phyloP scores from a whole-genome alignment of 225 moss, liverwort and hornwort species.

The Asterella californica region DNA sequence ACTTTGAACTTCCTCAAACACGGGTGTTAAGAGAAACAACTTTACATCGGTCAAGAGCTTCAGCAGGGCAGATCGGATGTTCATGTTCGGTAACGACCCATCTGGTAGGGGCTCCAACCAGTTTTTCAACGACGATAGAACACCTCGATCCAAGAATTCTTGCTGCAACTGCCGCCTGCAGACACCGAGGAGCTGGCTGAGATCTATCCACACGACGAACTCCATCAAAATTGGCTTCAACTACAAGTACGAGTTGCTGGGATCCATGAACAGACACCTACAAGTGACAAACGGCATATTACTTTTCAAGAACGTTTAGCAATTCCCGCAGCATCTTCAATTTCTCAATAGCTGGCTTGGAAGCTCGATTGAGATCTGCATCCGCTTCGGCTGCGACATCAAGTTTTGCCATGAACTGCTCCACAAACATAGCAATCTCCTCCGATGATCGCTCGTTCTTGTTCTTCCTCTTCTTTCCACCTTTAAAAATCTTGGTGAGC shows the following conservation, averaged over 20 bases:
- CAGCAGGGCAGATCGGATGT: slow-evolving; percentile 75
- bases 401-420: slow-evolving; percentile 97
- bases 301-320: slow-evolving; percentile 83
- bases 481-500: slow-evolving; percentile 52
- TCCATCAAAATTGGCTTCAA: neutral
- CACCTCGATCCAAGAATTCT: slow-evolving; percentile 94
- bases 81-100: slow-evolving; percentile 95
- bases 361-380: slow-evolving; percentile 71
- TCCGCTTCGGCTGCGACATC: slow-evolving; percentile 97
- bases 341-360: slow-evolving; percentile 90
- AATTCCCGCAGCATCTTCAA: slow-evolving; percentile 85
- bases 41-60: slow-evolving; percentile 85
- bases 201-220: too few species aligned
- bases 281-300: neutral
- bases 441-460: slow-evolving; percentile 70
- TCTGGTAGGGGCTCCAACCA: slow-evolving; percentile 98
- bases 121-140: slow-evolving; percentile 80
- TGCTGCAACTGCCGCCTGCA: slow-evolving; percentile 89
- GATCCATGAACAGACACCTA: neutral
- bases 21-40: neutral
- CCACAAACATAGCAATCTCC: slow-evolving; percentile 96
- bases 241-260: neutral
- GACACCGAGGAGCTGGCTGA: neutral
- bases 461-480: slow-evolving; percentile 69
- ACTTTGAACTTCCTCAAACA: neutral